These are phyloP conservation scores for Euryodendron excelsum DNA, from an alignment of 148 eudicot species.

Conservation along the genomic window DNA sequence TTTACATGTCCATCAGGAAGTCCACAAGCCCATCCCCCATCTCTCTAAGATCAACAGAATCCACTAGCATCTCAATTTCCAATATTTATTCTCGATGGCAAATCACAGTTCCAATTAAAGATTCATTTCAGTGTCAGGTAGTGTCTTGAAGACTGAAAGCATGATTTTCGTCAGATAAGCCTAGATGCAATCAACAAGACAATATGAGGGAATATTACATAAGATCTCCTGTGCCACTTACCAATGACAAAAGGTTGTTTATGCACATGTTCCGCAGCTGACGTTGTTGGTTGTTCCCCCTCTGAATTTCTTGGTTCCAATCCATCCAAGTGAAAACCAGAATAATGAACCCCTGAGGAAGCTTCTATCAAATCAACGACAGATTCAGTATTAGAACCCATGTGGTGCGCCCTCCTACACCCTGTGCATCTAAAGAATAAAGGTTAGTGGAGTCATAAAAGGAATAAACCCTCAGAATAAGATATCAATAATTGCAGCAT, in stretches of 20 bases:
- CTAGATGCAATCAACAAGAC: constrained; percentile 2
- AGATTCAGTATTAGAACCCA: constrained; percentile 66
- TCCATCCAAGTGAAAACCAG: constrained; percentile 86
- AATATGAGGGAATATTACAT: background rate
- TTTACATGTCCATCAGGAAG: background rate
- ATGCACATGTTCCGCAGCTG: constrained; percentile 55
- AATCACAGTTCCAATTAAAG: background rate
- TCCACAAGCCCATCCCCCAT: background rate
- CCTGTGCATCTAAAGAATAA: constrained; percentile 7
- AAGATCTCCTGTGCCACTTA: constrained; percentile 20
- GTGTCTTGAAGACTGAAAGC: background rate
- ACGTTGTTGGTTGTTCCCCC: constrained; percentile 58
- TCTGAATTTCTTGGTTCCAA: constrained; percentile 44
- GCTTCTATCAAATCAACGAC: constrained; percentile 74
- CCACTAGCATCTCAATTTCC: background rate
- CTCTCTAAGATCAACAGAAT: background rate
- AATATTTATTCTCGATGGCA: background rate
- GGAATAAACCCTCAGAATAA: background rate
- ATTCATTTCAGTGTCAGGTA: background rate
- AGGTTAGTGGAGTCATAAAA: background rate
- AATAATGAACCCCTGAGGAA: constrained; percentile 86
- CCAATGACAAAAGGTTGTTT: constrained; percentile 95
- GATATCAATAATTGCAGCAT: background rate
- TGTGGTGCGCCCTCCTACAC: constrained; percentile 22
- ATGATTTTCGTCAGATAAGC: background rate